Conservation (phyloP, 352 stramenopile genomes). For the Phytophthora ramorum region DNA sequence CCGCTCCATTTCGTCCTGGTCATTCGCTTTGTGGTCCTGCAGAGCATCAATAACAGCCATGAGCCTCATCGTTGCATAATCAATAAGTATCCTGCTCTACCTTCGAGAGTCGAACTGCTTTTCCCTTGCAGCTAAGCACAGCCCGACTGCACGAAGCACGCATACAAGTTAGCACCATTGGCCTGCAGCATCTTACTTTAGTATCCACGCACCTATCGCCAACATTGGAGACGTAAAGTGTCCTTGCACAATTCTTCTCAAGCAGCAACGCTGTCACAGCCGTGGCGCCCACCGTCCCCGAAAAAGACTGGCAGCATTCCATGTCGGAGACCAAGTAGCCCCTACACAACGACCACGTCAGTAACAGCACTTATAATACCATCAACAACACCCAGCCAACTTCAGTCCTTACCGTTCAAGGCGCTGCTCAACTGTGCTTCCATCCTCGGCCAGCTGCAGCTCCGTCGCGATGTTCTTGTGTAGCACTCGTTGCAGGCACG, state of each 20-base stretch:
- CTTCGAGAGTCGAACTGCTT: conserved; percentile 64
- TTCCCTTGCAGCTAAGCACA: conserved; percentile 63
- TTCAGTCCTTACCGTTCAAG: conserved; percentile 55
- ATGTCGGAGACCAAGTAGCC: conserved; percentile 82
- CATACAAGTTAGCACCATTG: neutral
- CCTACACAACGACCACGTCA: conserved; percentile 23
- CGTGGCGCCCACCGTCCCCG: conserved; percentile 62
- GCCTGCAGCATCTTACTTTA: neutral
- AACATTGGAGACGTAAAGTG: conserved; percentile 73
- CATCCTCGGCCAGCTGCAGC: conserved; percentile 43
- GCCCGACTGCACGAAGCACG: conserved; percentile 53
- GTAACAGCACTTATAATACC: conserved; percentile 1
- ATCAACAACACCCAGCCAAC: neutral
- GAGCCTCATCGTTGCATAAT: too few species aligned
- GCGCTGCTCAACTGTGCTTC: conserved; percentile 58
- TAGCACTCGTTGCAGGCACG: conserved; percentile 69
- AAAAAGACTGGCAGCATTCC: conserved; percentile 66
- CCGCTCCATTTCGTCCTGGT: conserved; percentile 59
- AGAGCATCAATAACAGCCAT: neutral
- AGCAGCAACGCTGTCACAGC: conserved; percentile 64
- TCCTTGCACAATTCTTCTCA: conserved; percentile 40
- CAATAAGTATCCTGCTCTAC: too few species aligned
- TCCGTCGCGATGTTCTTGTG: conserved; percentile 72
- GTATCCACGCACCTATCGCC: conserved; percentile 66
- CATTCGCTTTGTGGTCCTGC: conserved; percentile 78